phyloP scores from a whole-genome alignment of 2,329 filamentous ascomycete species.

The Fusarium sacchari region DNA sequence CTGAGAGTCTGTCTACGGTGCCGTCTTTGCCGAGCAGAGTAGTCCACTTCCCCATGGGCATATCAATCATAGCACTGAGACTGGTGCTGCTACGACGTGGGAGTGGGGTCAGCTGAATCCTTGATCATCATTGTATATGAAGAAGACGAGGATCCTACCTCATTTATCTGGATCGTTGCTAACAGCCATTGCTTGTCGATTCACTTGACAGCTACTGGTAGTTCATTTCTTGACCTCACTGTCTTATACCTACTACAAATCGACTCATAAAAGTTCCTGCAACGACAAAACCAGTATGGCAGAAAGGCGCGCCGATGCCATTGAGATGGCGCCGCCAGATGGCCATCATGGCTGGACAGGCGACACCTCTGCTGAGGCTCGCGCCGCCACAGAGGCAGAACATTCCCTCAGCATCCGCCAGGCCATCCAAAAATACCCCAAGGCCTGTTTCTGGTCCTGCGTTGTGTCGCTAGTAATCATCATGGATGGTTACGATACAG shows the following conservation, averaged over 20 bases:
- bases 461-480: slow-evolving; percentile 47
- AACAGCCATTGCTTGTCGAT: not conserved
- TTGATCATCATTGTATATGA: not conserved
- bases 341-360: not conserved
- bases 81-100: not conserved
- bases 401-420: not conserved
- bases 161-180: not conserved
- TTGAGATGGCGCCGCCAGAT: not conserved
- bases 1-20: not conserved
- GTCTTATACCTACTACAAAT: too few species aligned
- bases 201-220: accelerated
- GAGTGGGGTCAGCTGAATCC: not conserved
- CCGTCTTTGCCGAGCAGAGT: not conserved
- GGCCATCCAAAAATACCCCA: not conserved
- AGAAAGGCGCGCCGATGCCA: not conserved
- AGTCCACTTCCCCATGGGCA: not conserved
- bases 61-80: not conserved
- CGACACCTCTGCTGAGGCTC: not conserved
- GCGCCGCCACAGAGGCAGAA: not conserved
- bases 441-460: slow-evolving; percentile 46
- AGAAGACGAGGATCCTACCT: not conserved
- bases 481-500: slow-evolving; percentile 50
- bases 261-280: too few species aligned
- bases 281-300: not conserved
- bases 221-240: not conserved